Evolutionary conservation across 352 stramenopile species (phyloP).

Genomic region (Pythium sp.): DNA sequence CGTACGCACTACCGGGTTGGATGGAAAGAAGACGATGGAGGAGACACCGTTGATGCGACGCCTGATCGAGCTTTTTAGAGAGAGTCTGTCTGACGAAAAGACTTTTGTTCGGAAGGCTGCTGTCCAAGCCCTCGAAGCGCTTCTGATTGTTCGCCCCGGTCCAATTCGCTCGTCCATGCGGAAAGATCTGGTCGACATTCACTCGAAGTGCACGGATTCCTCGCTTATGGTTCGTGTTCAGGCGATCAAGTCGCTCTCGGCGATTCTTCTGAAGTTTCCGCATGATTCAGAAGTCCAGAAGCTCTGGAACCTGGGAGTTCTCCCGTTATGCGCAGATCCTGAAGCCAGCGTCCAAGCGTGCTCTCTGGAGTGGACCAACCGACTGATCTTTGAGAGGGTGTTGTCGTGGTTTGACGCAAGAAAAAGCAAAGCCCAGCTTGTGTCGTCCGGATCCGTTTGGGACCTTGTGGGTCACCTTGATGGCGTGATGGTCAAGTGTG

Average conservation of each 20-base stretch:
- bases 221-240: constrained; percentile 81
- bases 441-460: constrained; percentile 50
- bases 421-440: constrained; percentile 26
- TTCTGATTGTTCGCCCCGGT: constrained; percentile 52
- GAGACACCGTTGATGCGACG: constrained; percentile 67
- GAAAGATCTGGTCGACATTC: constrained; percentile 75
- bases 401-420: constrained; percentile 51
- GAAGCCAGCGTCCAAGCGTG: constrained; percentile 73
- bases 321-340: constrained; percentile 78
- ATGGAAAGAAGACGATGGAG: constrained; percentile 32
- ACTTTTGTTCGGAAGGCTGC: constrained; percentile 79
- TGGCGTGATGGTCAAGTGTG: constrained; percentile 70
- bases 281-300: constrained; percentile 66
- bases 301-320: constrained; percentile 80
- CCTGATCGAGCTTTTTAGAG: constrained; percentile 71
- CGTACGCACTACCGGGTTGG: constrained; percentile 20
- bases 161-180: constrained; percentile 51
- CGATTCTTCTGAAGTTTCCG: constrained; percentile 72
- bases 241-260: constrained; percentile 76
- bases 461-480: constrained; percentile 67
- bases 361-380: constrained; percentile 53
- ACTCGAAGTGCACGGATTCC: constrained; percentile 67
- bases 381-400: constrained; percentile 66
- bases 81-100: constrained; percentile 76
- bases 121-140: constrained; percentile 73